Base-by-base conservation (phyloP, 192 early-diverging fungal genomes). In the Paraglomus brasilianum region DNA sequence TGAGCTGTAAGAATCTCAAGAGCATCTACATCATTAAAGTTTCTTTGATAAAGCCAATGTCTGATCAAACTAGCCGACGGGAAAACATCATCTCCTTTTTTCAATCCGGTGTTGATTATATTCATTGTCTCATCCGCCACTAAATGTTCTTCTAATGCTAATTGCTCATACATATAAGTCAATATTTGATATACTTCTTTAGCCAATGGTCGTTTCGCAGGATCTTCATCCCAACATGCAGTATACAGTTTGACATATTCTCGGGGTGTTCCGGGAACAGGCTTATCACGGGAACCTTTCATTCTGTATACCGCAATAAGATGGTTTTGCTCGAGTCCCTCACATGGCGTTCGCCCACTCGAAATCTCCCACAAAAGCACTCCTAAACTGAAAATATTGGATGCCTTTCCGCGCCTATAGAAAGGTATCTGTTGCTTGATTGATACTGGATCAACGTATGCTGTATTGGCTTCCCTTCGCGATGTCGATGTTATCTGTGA, bases 131-230 rank as follows among this genome's bases (percentile, higher is more conserved):
- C n/a, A n/a, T n/a, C n/a, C n/a, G n/a, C n/a, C n/a, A n/a, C n/a
- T n/a, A n/a, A n/a, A n/a, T n/a, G n/a, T n/a, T n/a, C n/a, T n/a
- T n/a, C n/a, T n/a, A n/a, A n/a, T n/a, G n/a, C n/a, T n/a, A n/a
- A n/a, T n/a, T n/a, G n/a, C n/a, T n/a, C n/a, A n/a, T n/a, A n/a
- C n/a, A n/a, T n/a, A n/a, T n/a, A n/a, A n/a, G n/a, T n/a, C n/a
- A n/a, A n/a, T n/a, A n/a, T n/a, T n/a, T n/a, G n/a, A n/a, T n/a
- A n/a, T n/a, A n/a, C n/a, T n/a, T n/a, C n/a, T n/a, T n/a, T n/a
- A n/a, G n/a, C n/a, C n/a, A n/a, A n/a, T n/a, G 66, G 66, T 67
- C 66, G n/a, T n/a, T 67, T 57, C 8, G 24, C 50, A 8, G 50
- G 66, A 55, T 67, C 22, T 11, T 36, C 49, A 8, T 67, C 40